Conservation (phyloP, 2,329 filamentous ascomycete genomes). For the Graphium sp. region DNA sequence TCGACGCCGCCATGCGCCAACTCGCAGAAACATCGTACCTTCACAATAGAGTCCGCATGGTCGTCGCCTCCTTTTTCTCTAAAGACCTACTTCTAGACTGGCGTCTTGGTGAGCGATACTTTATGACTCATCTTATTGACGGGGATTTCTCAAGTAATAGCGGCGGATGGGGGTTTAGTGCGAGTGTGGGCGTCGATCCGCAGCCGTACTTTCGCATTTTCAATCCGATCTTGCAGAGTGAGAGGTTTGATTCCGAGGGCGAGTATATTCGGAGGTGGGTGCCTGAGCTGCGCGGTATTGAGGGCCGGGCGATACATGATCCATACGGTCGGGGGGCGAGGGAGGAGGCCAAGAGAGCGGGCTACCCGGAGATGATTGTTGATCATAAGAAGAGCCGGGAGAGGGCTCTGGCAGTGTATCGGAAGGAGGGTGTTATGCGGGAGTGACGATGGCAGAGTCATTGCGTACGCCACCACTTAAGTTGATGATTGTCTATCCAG, state of each 20-base stretch:
- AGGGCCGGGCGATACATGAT: constrained; percentile 61
- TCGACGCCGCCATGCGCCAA: constrained; percentile 79
- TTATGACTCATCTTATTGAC: constrained; percentile 68
- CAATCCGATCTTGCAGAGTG: constrained; percentile 69
- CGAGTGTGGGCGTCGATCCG: constrained; percentile 60
- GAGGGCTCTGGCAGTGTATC: constrained; percentile 53
- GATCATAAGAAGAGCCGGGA: constrained; percentile 55
- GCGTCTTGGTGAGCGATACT: constrained; percentile 65
- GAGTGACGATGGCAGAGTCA: constrained; percentile 21
- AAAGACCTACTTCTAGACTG: constrained; percentile 75
- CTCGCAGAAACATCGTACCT: constrained; percentile 53
- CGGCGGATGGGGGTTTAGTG: constrained; percentile 38
- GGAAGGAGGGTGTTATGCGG: no score
- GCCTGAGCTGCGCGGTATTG: constrained; percentile 48
- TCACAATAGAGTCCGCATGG: constrained; percentile 78
- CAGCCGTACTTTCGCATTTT: constrained; percentile 88
- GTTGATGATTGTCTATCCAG: no score
- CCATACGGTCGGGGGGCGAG: constrained; percentile 54
- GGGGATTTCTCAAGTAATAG: constrained; percentile 71
- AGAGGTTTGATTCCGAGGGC: constrained; percentile 68
- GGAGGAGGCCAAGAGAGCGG: constrained; percentile 40
- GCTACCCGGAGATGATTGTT: constrained; percentile 63
- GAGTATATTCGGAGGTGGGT: constrained; percentile 75
- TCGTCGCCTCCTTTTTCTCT: constrained; percentile 61
- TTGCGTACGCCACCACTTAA: no score